Evolutionary conservation across 495 filamentous ascomycete species (phyloP).

Genomic region (Aspergillus kassunensis): DNA sequence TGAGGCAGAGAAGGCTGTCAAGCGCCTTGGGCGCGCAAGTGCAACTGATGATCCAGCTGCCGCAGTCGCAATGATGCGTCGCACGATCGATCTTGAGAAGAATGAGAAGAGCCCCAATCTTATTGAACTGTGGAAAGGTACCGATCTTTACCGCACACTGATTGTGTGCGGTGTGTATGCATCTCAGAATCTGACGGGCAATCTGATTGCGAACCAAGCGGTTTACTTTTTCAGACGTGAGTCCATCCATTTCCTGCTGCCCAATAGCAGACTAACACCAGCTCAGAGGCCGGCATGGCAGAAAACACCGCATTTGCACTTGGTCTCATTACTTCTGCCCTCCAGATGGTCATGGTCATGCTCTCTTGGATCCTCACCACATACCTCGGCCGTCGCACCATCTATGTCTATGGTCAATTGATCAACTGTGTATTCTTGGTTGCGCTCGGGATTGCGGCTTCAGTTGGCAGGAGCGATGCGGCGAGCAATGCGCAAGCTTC

Average conservation of each 20-base stretch:
- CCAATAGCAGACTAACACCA: conserved; percentile 19
- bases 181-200: conserved; percentile 42
- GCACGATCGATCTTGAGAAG: conserved; percentile 62
- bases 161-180: conserved; percentile 57
- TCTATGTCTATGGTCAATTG: conserved; percentile 58
- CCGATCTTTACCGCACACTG: conserved; percentile 62
- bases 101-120: conserved; percentile 53
- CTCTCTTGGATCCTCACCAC: conserved; percentile 63
- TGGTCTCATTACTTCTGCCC: conserved; percentile 35
- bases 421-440: conserved; percentile 66
- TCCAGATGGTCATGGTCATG: conserved; percentile 30
- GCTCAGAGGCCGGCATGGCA: conserved; percentile 59
- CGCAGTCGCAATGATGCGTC: conserved; percentile 70
- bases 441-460: conserved; percentile 58
- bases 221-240: conserved; percentile 66
- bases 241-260: conserved; percentile 7
- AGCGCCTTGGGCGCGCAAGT: conserved; percentile 54
- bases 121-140: conserved; percentile 64
- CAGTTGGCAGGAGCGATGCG: conserved; percentile 42
- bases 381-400: conserved; percentile 61
- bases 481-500: conserved; percentile 49
- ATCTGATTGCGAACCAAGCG: conserved; percentile 73
- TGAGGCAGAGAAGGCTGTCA: conserved; percentile 58
- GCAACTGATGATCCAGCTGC: conserved; percentile 55
- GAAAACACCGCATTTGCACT: conserved; percentile 28